These are phyloP conservation scores for Tephrocybe sp. DNA, from an alignment of 768 basidiomycete genomes.

Conservation along the genomic window DNA sequence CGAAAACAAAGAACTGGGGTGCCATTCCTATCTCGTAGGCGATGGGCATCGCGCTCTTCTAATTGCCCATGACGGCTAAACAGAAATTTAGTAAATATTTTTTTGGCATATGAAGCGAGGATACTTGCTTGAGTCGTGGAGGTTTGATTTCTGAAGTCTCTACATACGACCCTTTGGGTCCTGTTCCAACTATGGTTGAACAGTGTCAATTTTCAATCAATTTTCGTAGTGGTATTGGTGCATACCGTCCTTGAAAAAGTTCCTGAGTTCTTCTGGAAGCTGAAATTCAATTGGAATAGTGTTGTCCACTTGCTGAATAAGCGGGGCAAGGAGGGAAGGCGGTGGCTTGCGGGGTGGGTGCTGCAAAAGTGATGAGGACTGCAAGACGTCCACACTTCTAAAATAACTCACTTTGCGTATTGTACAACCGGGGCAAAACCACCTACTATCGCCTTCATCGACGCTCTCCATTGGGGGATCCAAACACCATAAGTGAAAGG, in stretches of 20 bases:
- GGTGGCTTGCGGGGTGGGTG: slow-evolving; percentile 67
- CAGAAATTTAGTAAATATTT: slow-evolving; percentile 6
- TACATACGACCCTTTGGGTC: slow-evolving; percentile 78
- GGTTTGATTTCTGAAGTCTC: slow-evolving; percentile 75
- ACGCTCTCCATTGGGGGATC: slow-evolving; percentile 91
- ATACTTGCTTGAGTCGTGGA: slow-evolving; percentile 77
- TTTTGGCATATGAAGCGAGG: slow-evolving; percentile 7
- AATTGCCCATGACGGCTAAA: slow-evolving; percentile 78
- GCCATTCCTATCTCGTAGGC: slow-evolving; percentile 82
- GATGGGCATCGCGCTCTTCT: slow-evolving; percentile 89
- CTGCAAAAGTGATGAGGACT: slow-evolving; percentile 32
- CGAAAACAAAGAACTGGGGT: slow-evolving; percentile 85
- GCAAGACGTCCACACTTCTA: slow-evolving; percentile 13
- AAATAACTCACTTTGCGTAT: slow-evolving; percentile 55
- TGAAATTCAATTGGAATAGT: slow-evolving; percentile 79
- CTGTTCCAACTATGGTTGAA: slow-evolving; percentile 64
- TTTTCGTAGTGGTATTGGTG: slow-evolving; percentile 10
- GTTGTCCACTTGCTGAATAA: slow-evolving; percentile 67
- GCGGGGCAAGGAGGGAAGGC: slow-evolving; percentile 63
- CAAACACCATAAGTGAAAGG: slow-evolving; percentile 95
- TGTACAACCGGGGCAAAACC: slow-evolving; percentile 76
- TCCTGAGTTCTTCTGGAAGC: slow-evolving; percentile 80
- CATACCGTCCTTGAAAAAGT: slow-evolving; percentile 85
- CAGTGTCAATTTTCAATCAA: slow-evolving; percentile 15
- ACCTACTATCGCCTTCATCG: slow-evolving; percentile 82